These are phyloP conservation scores for Artemisia argyi DNA, from an alignment of 129 eudicot genomes.

Conservation along the genomic window DNA sequence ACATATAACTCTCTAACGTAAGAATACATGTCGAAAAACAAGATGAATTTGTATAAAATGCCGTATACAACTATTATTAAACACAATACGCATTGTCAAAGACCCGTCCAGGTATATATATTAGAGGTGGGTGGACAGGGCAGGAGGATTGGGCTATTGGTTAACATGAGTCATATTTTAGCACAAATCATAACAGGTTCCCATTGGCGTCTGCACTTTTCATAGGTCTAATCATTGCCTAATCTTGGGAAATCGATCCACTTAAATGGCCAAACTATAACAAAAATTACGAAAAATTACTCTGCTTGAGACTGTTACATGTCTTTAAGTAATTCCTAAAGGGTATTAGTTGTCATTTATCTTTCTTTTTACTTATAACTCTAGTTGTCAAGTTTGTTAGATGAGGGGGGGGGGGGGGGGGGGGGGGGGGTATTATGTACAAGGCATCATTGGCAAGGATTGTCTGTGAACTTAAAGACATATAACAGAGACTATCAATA, in stretches of 20 bases:
- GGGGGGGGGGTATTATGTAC: no score
- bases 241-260: slow-evolving; percentile 99
- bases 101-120: no score
- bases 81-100: not conserved
- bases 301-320: not conserved
- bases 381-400: no score
- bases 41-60: slow-evolving; percentile 5
- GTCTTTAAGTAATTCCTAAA: no score
- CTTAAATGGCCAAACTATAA: slow-evolving; percentile 96
- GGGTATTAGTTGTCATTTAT: no score
- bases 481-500: no score
- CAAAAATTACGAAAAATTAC: not conserved
- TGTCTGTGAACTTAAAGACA: no score
- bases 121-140: not conserved
- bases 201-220: slow-evolving; percentile 95
- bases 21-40: slow-evolving; percentile 1
- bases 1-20: slow-evolving; percentile 4
- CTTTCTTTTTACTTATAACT: no score
- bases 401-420: no score
- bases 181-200: not conserved
- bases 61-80: slow-evolving; percentile 8
- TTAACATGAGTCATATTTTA: not conserved
- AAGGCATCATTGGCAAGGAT: no score
- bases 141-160: not conserved
- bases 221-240: slow-evolving; percentile 88